Conservation (phyloP, 2,329 filamentous ascomycete species). For the Aspergillus pseudonomiae region DNA sequence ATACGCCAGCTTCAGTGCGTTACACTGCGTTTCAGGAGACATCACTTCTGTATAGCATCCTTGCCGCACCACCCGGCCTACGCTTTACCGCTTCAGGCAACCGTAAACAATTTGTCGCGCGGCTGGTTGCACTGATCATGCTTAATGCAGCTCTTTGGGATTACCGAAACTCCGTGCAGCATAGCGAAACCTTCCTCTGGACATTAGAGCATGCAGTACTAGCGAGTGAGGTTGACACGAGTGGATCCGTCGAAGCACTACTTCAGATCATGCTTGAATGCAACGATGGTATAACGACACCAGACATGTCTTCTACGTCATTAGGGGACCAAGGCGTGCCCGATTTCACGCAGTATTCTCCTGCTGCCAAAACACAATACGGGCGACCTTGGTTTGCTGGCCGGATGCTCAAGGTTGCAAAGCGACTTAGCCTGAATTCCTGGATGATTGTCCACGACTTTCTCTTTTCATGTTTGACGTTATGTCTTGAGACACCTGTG, state of each 20-base stretch:
- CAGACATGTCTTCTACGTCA: neutral
- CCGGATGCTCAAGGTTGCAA: constrained; percentile 45
- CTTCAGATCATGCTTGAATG: constrained; percentile 43
- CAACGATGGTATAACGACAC: constrained; percentile 28
- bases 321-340: constrained; percentile 7
- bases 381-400: constrained; percentile 44
- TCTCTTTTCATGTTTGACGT: constrained; percentile 39
- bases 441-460: constrained; percentile 42
- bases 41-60: constrained; percentile 37
- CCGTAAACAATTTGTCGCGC: constrained; percentile 44
- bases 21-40: constrained; percentile 32
- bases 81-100: constrained; percentile 40
- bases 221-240: constrained; percentile 40
- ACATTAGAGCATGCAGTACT: constrained; percentile 35
- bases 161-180: constrained; percentile 35
- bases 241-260: constrained; percentile 42
- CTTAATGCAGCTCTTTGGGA: constrained; percentile 46
- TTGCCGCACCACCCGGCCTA: constrained; percentile 35
- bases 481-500: constrained; percentile 29
- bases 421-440: constrained; percentile 35
- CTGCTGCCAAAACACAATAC: constrained; percentile 27
- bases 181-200: constrained; percentile 37
- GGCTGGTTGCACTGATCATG: constrained; percentile 39
- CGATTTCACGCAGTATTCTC: constrained; percentile 35
- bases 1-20: constrained; percentile 23